Base-by-base conservation (phyloP, 495 filamentous ascomycete genomes). In the Beverwykella pulmonaria region DNA sequence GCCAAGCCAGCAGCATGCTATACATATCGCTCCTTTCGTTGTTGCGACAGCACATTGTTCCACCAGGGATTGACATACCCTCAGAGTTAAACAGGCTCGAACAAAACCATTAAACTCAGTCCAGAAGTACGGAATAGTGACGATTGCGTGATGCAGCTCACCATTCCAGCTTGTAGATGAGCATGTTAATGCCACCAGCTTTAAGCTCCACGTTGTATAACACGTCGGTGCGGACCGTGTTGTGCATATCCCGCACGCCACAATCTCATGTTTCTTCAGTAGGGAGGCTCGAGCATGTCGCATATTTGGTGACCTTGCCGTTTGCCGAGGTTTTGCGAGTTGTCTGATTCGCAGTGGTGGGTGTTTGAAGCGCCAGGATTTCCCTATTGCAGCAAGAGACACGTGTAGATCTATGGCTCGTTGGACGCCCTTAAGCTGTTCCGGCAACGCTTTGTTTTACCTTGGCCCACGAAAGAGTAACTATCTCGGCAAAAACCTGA, bases 361-460 rank as follows among this genome's bases (percentile, higher is more conserved):
- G 9, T 44, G 39, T 44, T 44, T n/a, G 17, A n/a, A n/a, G 39
- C 9, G 39, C 25, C 23, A 12, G 54, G 53, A 12, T 25, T 19
- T 1, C 46, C 2, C n/a, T 3, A 4, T 25, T 22, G 29, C 22
- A 19, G 39, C 19, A 39, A 20, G 27, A 55, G 36, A 64, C 61
- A 64, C 61, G 61, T 64, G 61, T 47, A 64, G 36, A 47, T 27
- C 1, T 39, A 22, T 57, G 50, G 36, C 52, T 64, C 61, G 61
- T 50, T 57, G 23, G 12, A 12, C 17, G 22, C 8, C 12, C 14
- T 27, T 48, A 10, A 6, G 15, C 39, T 26, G 22, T 17, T 3
- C 4, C 47, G 36, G 17, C 4, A n/a, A 46, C 41, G 56, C 22
- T 6, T 30, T 32, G 1, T 55, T 36, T 5, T 12, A 30, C 20